phyloP scores from a whole-genome alignment of 495 filamentous ascomycete genomes.

The Penicillium soppii region DNA sequence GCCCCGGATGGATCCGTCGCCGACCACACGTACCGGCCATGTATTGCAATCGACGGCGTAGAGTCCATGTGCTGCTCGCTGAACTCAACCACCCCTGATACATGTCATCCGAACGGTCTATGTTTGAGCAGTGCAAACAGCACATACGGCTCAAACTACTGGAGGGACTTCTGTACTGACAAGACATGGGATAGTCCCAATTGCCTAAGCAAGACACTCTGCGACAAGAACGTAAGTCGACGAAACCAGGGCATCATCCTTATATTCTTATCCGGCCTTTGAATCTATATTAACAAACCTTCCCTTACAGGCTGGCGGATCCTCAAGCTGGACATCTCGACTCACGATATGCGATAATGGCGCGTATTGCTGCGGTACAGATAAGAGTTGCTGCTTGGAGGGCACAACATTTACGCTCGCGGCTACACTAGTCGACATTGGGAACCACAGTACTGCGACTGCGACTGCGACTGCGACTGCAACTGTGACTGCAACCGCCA shows the following conservation, averaged over 20 bases:
- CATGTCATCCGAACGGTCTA: neutral
- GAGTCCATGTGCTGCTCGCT: conserved; percentile 4
- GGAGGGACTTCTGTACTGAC: conserved; percentile 4
- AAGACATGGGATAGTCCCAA: conserved; percentile 1
- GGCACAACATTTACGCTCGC: neutral
- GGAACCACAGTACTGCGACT: neutral
- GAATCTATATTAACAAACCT: neutral
- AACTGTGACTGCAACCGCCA: neutral
- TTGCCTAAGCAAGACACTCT: neutral
- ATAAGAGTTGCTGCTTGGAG: neutral
- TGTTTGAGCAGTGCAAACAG: neutral
- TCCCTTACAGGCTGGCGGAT: neutral
- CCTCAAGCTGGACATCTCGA: neutral
- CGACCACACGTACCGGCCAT: neutral
- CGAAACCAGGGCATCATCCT: neutral
- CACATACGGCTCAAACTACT: neutral
- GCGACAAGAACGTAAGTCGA: neutral
- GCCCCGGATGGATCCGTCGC: conserved; percentile 2
- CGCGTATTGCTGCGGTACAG: neutral
- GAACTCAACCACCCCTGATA: neutral
- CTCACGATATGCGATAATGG: neutral
- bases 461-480: neutral
- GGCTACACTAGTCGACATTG: neutral
- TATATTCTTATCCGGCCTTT: neutral
- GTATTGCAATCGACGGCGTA: neutral